Percentiles rank a stretch among this genome's conserved stretches.
Evolutionary conservation across 345 rosid species (phyloP).

Genomic region (Schrenkiella parvula): DNA sequence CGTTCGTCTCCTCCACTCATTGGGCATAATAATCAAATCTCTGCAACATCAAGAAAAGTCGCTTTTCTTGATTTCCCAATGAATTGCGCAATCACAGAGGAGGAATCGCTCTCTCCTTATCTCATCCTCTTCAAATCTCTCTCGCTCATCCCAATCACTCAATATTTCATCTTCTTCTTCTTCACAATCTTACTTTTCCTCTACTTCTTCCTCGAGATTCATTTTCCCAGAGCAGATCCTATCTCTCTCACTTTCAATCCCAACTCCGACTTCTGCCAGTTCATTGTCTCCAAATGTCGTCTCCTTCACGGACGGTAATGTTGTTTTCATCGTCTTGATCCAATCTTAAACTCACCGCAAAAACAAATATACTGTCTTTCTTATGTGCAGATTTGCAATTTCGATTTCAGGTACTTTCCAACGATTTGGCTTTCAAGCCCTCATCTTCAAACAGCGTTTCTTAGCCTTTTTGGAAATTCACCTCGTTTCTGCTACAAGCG

Average conservation of each 20-base stretch:
- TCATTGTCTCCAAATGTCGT: slow-evolving; percentile 62
- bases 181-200: slow-evolving; percentile 29
- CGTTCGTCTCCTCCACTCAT: not conserved
- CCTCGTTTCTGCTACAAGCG: slow-evolving; percentile 64
- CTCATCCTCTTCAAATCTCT: slow-evolving; percentile 42
- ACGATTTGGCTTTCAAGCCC: slow-evolving; percentile 96
- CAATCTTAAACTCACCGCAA: not conserved
- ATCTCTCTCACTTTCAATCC: slow-evolving; percentile 45
- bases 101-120: slow-evolving; percentile 39
- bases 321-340: not conserved
- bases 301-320: slow-evolving; percentile 66
- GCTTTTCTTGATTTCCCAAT: not conserved
- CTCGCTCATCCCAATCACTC: slow-evolving; percentile 47
- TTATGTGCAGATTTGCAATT: not conserved
- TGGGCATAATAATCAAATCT: not conserved
- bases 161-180: slow-evolving; percentile 39
- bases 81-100: slow-evolving; percentile 10
- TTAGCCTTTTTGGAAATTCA: slow-evolving; percentile 67
- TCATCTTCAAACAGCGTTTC: slow-evolving; percentile 64
- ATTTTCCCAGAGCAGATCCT: slow-evolving; percentile 50
- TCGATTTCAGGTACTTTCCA: slow-evolving; percentile 55
- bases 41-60: not conserved
- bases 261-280: slow-evolving; percentile 45
- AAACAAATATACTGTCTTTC: not conserved
- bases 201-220: slow-evolving; percentile 63